Conservation (phyloP, 2,329 filamentous ascomycete species). For the Stenocarpella maydis region DNA sequence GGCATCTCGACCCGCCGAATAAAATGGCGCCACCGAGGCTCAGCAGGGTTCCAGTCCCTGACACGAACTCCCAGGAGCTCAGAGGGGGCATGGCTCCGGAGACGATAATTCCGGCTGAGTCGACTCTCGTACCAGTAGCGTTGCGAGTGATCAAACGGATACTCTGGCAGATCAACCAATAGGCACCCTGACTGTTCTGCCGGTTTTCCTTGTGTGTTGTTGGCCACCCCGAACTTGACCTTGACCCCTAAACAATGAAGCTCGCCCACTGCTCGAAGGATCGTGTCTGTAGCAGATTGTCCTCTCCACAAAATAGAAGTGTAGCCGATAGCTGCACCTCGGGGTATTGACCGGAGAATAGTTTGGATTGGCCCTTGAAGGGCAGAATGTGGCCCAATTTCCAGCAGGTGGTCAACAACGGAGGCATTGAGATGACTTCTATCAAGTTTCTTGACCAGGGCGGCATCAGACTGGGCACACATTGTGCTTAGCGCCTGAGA, state of each 20-base stretch:
- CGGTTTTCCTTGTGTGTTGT: neutral
- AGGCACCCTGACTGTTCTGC: too few relatives aligned
- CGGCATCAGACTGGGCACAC: neutral
- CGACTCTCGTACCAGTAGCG: constrained; percentile 12
- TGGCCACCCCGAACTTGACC: neutral
- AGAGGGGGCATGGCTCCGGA: neutral
- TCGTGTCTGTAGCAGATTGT: neutral
- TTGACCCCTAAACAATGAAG: neutral
- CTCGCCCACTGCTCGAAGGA: neutral
- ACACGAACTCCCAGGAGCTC: neutral
- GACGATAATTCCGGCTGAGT: neutral
- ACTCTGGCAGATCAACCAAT: neutral
- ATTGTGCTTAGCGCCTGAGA: neutral
- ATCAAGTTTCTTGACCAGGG: neutral
- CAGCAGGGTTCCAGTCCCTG: neutral
- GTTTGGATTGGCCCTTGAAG: neutral
- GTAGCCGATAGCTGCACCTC: neutral
- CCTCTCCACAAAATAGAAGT: neutral
- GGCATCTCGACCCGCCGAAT: neutral
- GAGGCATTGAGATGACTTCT: neutral
- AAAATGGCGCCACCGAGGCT: neutral
- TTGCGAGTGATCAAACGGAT: neutral
- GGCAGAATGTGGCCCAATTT: neutral
- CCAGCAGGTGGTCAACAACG: neutral
- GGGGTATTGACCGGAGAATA: neutral